phyloP scores from a whole-genome alignment of 78 protist species.

The Dictyostelium purpureum region DNA sequence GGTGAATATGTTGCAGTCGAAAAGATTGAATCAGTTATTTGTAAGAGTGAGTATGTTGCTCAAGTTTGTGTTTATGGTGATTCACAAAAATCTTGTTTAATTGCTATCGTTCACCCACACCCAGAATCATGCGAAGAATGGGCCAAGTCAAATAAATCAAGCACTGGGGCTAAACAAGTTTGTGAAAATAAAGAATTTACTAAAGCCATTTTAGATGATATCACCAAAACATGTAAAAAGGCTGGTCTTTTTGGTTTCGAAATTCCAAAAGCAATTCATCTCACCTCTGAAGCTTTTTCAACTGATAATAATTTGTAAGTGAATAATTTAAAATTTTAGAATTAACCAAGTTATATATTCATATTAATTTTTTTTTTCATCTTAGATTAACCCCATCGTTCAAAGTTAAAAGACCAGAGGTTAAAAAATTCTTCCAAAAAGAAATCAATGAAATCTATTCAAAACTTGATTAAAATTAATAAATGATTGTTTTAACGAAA shows the following conservation, averaged over 20 bases:
- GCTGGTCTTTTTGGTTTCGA: constrained; percentile 69
- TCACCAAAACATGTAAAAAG: not conserved
- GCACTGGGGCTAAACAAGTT: not conserved
- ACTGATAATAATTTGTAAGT: constrained; percentile 56
- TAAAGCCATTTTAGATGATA: constrained; percentile 9
- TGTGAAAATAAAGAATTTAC: constrained; percentile 10
- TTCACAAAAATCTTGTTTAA: constrained; percentile 15
- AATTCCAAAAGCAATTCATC: constrained; percentile 55
- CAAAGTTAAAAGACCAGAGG: constrained; percentile 81
- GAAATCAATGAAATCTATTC: constrained; percentile 52
- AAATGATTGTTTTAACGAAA: too few species aligned
- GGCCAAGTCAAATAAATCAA: constrained; percentile 12
- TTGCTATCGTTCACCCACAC: constrained; percentile 62
- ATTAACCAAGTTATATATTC: not conserved
- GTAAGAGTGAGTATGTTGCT: constrained; percentile 25
- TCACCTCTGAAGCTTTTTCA: constrained; percentile 49
- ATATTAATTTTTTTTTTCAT: not conserved
- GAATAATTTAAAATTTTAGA: not conserved
- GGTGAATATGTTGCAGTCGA: constrained; percentile 95
- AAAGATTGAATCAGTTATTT: constrained; percentile 31
- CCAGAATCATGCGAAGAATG: constrained; percentile 25
- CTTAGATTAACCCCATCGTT: constrained; percentile 81
- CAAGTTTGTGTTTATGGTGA: constrained; percentile 76
- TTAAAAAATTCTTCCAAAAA: constrained; percentile 4
- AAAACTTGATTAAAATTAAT: not conserved